A percentile compares a stretch with the other conserved stretches of the same genome.
Evolutionary conservation across 257 asterid species (phyloP).

Genomic region (Ehretia macrophylla): DNA sequence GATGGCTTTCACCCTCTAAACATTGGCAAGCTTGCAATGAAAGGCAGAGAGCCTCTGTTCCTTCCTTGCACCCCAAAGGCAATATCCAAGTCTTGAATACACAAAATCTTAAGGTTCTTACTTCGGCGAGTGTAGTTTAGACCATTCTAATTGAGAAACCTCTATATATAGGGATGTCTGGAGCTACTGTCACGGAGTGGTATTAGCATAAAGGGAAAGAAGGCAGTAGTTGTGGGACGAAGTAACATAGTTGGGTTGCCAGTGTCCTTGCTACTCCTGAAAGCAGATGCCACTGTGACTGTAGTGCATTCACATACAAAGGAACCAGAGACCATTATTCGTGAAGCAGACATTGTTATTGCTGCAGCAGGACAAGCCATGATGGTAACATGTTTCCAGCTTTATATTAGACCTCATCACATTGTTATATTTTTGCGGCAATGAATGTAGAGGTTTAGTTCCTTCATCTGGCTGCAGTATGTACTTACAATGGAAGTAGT

Average conservation of each 20-base stretch:
- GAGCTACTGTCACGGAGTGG: constrained; percentile 84
- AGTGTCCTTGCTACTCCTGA: constrained; percentile 78
- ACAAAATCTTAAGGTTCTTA: neutral
- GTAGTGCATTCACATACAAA: constrained; percentile 79
- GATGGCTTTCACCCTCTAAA: constrained; percentile 96
- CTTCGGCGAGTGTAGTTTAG: neutral
- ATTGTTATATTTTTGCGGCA: neutral
- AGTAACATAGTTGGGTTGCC: constrained; percentile 93
- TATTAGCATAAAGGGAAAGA: constrained; percentile 70
- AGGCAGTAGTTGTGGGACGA: constrained; percentile 93
- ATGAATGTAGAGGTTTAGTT: neutral
- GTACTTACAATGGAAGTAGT: no score
- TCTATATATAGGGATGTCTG: constrained; percentile 61
- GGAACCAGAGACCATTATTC: constrained; percentile 73
- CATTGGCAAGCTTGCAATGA: constrained; percentile 99
- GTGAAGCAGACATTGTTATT: constrained; percentile 81
- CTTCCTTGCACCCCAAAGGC: constrained; percentile 98
- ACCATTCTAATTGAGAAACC: neutral
- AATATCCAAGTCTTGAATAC: constrained; percentile 10
- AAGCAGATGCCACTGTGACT: constrained; percentile 90
- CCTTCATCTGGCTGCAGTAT: no score
- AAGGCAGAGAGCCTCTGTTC: constrained; percentile 90
- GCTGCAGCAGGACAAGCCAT: constrained; percentile 96
- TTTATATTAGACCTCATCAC: neutral
- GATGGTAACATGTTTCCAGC: constrained; percentile 45